phyloP scores from a whole-genome alignment of 129 eudicot genomes.

The Mikania micrantha region DNA sequence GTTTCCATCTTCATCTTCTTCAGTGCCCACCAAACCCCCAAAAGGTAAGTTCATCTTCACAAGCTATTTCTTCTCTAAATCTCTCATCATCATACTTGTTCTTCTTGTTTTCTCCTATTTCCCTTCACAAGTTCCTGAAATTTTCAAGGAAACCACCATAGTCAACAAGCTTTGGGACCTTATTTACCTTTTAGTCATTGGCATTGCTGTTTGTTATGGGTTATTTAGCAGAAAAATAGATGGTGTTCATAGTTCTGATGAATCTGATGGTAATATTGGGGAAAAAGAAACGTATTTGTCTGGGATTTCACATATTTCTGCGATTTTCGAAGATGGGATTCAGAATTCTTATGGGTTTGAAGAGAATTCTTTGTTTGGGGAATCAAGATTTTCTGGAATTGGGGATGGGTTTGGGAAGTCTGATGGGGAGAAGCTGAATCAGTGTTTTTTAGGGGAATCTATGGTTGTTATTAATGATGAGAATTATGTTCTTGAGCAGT shows the following conservation, averaged over 20 bases:
- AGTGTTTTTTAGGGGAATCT: constrained; percentile 31
- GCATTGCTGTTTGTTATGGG: constrained; percentile 75
- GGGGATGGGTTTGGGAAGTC: constrained; percentile 25
- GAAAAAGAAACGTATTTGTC: constrained; percentile 26
- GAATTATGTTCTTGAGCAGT: constrained; percentile 27
- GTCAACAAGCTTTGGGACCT: constrained; percentile 64
- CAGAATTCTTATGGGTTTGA: constrained; percentile 45
- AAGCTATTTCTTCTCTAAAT: constrained; percentile 38
- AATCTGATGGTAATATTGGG: constrained; percentile 13
- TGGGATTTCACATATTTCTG: constrained; percentile 51
- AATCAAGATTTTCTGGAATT: constrained; percentile 22
- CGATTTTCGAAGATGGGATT: constrained; percentile 64
- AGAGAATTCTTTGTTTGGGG: constrained; percentile 26
- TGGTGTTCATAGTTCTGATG: constrained; percentile 6
- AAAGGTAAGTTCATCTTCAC: constrained; percentile 41
- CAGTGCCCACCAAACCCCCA: constrained; percentile 33
- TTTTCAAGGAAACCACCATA: constrained; percentile 33
- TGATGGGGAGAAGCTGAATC: constrained; percentile 23
- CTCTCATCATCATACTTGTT: constrained; percentile 40
- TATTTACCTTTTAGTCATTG: constrained; percentile 62
- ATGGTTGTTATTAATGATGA: constrained; percentile 41
- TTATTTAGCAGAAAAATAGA: constrained; percentile 46
- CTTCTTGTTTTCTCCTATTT: constrained; percentile 49
- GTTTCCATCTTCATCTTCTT: constrained; percentile 12
- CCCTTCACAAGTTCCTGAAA: constrained; percentile 72